These are phyloP conservation scores for Eutypa lata DNA, from an alignment of 2,329 filamentous ascomycete species.

Conservation along the genomic window DNA sequence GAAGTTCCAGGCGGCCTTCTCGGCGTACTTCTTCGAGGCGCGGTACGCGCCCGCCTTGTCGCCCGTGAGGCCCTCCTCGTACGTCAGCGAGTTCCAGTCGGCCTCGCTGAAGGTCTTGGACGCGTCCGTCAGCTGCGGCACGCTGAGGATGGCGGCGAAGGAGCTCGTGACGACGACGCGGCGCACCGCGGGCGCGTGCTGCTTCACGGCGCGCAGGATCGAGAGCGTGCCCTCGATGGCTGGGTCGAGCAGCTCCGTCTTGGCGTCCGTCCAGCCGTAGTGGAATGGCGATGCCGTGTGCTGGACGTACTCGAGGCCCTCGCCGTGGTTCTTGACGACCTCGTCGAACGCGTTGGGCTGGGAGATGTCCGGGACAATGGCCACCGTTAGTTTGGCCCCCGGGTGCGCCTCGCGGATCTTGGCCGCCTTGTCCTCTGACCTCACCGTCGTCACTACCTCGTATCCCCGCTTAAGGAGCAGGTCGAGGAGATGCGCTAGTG, in stretches of 20 bases:
- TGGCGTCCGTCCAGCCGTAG: slow-evolving; percentile 47
- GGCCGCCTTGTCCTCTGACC: slow-evolving; percentile 50
- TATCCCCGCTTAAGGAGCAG: slow-evolving; percentile 49
- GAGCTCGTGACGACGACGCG: slow-evolving; percentile 64
- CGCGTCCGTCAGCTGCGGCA: slow-evolving; percentile 33
- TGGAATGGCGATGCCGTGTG: slow-evolving; percentile 62
- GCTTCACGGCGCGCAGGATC: slow-evolving; percentile 67
- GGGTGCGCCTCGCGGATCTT: slow-evolving; percentile 49
- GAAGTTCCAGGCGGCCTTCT: slow-evolving; percentile 53
- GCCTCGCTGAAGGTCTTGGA: slow-evolving; percentile 41
- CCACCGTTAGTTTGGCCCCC: slow-evolving; percentile 42
- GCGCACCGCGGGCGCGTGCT: slow-evolving; percentile 57
- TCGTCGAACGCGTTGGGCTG: slow-evolving; percentile 70
- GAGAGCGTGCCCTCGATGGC: slow-evolving; percentile 61
- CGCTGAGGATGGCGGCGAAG: slow-evolving; percentile 50
- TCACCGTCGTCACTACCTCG: slow-evolving; percentile 54
- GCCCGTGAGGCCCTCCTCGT: slow-evolving; percentile 36
- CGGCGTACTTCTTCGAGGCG: slow-evolving; percentile 53
- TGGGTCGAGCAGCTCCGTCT: slow-evolving; percentile 55
- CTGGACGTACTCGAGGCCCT: slow-evolving; percentile 52
- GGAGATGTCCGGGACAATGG: slow-evolving; percentile 76
- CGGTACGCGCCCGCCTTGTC: slow-evolving; percentile 46
- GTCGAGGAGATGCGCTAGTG: slow-evolving; percentile 52
- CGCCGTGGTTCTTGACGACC: slow-evolving; percentile 46
- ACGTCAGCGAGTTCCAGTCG: slow-evolving; percentile 53